Base-by-base conservation (phyloP, 163 green algal species). In the Scenedesmus sp. region DNA sequence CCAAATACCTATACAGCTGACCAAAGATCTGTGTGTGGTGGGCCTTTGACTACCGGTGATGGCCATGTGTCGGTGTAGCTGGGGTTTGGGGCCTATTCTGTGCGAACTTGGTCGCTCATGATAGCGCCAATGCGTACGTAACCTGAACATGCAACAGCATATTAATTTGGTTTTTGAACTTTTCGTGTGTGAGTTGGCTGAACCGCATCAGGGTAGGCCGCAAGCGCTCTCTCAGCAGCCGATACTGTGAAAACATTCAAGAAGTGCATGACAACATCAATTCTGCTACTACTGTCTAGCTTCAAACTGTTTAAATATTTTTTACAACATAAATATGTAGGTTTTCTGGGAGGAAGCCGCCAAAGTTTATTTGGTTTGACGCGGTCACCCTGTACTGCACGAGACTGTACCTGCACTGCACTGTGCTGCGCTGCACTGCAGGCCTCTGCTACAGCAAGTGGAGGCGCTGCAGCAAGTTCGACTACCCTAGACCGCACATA, bases 231-330 rank as follows among this genome's bases (percentile, higher is more conserved):
- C 65, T 76, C 65, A 30, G 65, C 30, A 40, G 30, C 30, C 65
- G n/a, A n/a, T 40, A 76, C 65, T 76, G 65, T 76, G 65, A 76
- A 76, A 76, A 76, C 30, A 37, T 76, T 20, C 7, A 76, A 76
- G 65, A 76, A 76, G 7, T 40, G 65, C 65, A 40, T 40, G 9
- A n/a, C 7, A 16, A 42, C 65, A 76, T 5, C 3, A 7, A 9
- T 3, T 37, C 30, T 40, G 65, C 65, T 2, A 5, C 6, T 76
- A 20, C 16, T 76, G 18, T 6, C 7, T 37, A 4, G 6, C 65
- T 76, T 4, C 37, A 76, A 40, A 40, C 0, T 76, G 65, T 76
- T 76, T 76, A 76, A 76, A 40, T 20, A 76, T 20, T 76, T 20
- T 22, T 37, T 40, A 18, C 18, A 15, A 40, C 20, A 5, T 37